Conservation (phyloP, 1,284 basidiomycete genomes). For the Puccinia novopanici region DNA sequence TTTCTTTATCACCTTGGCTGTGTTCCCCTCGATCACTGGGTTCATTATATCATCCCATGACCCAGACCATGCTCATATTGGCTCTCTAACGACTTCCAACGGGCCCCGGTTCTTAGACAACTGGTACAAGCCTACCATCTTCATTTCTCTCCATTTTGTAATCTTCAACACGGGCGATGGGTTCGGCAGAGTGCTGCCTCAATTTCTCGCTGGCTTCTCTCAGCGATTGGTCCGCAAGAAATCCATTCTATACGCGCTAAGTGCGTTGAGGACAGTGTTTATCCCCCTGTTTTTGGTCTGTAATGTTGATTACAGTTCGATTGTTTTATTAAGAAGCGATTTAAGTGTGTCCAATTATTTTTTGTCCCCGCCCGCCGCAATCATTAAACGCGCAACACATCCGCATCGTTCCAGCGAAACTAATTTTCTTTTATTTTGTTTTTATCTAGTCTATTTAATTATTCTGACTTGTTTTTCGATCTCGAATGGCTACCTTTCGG, state of each 20-base stretch:
- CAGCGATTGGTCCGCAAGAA: neutral
- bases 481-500: constrained; percentile 56
- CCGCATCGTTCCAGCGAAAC: neutral
- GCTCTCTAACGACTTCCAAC: neutral
- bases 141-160: constrained; percentile 55
- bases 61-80: neutral
- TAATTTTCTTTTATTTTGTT: neutral
- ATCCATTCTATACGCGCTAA: neutral
- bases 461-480: constrained; percentile 55
- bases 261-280: constrained; percentile 20
- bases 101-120: constrained; percentile 18
- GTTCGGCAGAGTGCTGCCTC: constrained; percentile 56
- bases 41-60: constrained; percentile 52
- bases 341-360: constrained; percentile 51
- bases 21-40: constrained; percentile 57
- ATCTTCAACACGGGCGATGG: constrained; percentile 57
- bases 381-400: neutral
- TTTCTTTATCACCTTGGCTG: constrained; percentile 55
- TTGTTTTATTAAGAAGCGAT: constrained; percentile 54
- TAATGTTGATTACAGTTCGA: constrained; percentile 40
- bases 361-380: no score
- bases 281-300: constrained; percentile 50
- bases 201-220: constrained; percentile 46
- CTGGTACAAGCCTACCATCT: constrained; percentile 52
- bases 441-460: constrained; percentile 52